phyloP scores from a whole-genome alignment of 2,329 filamentous ascomycete species.

The Zalaria obscura region DNA sequence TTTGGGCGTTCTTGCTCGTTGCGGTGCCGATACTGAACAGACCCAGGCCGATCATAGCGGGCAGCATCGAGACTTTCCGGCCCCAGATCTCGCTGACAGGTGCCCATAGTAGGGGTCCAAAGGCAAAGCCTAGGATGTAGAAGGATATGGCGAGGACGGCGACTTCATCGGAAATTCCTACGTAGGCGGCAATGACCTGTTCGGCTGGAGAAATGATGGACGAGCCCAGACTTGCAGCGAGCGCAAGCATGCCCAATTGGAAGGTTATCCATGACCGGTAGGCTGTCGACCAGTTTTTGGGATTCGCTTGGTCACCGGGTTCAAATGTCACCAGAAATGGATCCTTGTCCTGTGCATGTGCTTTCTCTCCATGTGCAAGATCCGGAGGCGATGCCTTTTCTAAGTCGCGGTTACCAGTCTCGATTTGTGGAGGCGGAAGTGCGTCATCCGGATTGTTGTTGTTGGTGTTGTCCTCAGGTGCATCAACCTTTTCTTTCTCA shows the following conservation, averaged over 20 bases:
- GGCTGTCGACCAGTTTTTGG: conserved; percentile 28
- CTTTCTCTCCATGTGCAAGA: neutral
- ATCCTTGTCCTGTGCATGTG: conserved; percentile 3
- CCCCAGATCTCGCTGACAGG: conserved; percentile 32
- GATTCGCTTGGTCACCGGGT: conserved; percentile 50
- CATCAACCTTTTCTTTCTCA: too few species aligned
- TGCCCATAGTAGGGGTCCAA: conserved; percentile 18
- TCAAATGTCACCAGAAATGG: conserved; percentile 43
- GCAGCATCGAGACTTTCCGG: conserved; percentile 29
- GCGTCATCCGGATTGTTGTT: too few species aligned
- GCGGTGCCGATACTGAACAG: conserved; percentile 34
- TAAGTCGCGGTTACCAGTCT: too few species aligned
- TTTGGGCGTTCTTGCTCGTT: conserved; percentile 20
- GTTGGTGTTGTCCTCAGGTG: too few species aligned
- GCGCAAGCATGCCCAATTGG: conserved; percentile 34
- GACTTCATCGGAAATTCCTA: conserved; percentile 28
- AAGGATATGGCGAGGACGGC: conserved; percentile 32
- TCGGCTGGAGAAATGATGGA: conserved; percentile 37
- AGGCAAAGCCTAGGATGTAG: conserved; percentile 23
- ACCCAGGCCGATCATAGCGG: conserved; percentile 26
- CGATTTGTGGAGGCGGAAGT: too few species aligned
- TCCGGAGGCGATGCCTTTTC: too few species aligned
- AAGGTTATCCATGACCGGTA: conserved; percentile 36
- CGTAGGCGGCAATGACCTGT: conserved; percentile 25
- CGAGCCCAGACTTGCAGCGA: conserved; percentile 35